Evolutionary conservation across 805 yeast species (phyloP).

Genomic region (Wickerhamiella azymoides): DNA sequence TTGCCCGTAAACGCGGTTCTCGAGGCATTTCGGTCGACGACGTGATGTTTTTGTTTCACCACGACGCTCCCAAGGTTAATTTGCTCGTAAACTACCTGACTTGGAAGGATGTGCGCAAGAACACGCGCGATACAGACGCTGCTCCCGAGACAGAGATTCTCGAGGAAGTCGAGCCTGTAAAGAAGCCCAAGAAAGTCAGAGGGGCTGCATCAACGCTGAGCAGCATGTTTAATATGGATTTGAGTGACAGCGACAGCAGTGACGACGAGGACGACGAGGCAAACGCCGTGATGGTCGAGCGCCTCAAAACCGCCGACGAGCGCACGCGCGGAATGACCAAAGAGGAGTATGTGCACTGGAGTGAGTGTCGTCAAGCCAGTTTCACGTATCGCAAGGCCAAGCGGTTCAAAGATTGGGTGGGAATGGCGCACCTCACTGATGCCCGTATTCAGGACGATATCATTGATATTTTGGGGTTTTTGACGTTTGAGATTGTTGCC

Average conservation of each 20-base stretch:
- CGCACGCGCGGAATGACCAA: conserved; percentile 86
- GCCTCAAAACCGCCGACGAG: conserved; percentile 86
- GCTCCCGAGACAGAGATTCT: conserved; percentile 37
- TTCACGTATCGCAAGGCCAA: conserved; percentile 92
- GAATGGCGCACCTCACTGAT: conserved; percentile 68
- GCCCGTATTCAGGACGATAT: conserved; percentile 92
- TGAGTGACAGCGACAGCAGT: conserved; percentile 30
- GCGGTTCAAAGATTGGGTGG: conserved; percentile 94
- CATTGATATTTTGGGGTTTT: conserved; percentile 83
- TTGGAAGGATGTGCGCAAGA: conserved; percentile 93
- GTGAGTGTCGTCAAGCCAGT: conserved; percentile 94
- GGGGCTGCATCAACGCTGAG: conserved; percentile 80
- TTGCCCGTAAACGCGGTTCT: conserved; percentile 69
- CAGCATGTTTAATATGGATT: conserved; percentile 64
- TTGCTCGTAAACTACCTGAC: conserved; percentile 79
- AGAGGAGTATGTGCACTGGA: conserved; percentile 97
- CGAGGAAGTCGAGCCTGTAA: conserved; percentile 30
- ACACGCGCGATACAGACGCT: conserved; percentile 55
- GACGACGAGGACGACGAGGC: conserved; percentile 58
- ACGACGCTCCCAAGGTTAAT: conserved; percentile 87
- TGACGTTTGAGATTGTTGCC: conserved; percentile 94
- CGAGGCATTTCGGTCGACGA: conserved; percentile 84
- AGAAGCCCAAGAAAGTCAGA: conserved; percentile 53
- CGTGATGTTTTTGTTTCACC: conserved; percentile 79
- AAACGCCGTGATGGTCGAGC: conserved; percentile 80